A percentile compares a stretch with the other conserved stretches of the same genome.
Conservation (phyloP, 2,329 filamentous ascomycete genomes). For the Incumbomyces delicatus region DNA sequence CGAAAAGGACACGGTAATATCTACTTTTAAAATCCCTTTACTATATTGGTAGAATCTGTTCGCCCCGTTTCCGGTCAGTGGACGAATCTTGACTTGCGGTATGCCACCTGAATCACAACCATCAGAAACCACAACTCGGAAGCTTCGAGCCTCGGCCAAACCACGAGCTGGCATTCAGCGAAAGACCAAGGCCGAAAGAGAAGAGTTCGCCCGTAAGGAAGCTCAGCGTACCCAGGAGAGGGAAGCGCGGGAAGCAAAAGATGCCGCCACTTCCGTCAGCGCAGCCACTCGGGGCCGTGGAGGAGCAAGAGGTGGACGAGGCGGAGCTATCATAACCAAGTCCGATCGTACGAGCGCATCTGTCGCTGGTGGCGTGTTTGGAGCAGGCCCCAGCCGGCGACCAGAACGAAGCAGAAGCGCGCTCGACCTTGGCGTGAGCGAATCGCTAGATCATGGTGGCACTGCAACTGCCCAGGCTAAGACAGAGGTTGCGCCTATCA, state of each 20-base stretch:
- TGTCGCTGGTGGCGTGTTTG: constrained; percentile 14
- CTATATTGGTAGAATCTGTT: no score
- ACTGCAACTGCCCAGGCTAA: constrained; percentile 23
- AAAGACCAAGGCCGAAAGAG: constrained; percentile 20
- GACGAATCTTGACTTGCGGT: no score
- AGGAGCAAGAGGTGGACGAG: constrained; percentile 8
- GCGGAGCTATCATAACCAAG: not conserved
- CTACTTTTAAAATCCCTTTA: no score
- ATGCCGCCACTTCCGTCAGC: constrained; percentile 1
- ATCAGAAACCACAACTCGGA: not conserved
- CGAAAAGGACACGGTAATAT: no score
- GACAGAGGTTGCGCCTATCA: constrained; percentile 20
- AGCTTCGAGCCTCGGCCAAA: constrained; percentile 7
- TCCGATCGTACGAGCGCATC: constrained; percentile 7
- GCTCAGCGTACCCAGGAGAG: constrained; percentile 17
- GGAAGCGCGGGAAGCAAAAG: constrained; percentile 6
- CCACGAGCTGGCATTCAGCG: constrained; percentile 18
- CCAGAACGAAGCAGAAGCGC: constrained; percentile 9
- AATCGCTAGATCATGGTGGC: constrained; percentile 24
- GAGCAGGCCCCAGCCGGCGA: constrained; percentile 10
- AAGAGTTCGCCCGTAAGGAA: constrained; percentile 18
- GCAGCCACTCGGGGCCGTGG: constrained; percentile 7
- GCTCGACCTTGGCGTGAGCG: constrained; percentile 23
- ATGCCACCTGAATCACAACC: constrained; percentile 5
- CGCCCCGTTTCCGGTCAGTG: no score